Conservation (phyloP, 2,329 filamentous ascomycete species). For the Fusarium sp. region DNA sequence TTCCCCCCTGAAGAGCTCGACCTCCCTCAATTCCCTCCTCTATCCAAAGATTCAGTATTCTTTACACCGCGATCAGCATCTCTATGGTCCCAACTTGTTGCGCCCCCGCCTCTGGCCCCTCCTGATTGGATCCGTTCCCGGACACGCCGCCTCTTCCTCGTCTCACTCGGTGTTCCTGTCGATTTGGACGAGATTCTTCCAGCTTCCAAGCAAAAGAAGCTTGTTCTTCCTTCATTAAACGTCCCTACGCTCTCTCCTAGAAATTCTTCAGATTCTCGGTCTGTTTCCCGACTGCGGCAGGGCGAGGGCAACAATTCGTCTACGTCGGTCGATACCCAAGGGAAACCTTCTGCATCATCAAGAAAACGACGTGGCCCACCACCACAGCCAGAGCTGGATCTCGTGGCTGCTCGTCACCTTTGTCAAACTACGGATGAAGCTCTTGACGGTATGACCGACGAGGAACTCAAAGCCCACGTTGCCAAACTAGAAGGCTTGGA, state of each 20-base stretch:
- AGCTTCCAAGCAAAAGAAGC: conserved; percentile 97
- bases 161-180: conserved; percentile 94
- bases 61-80: conserved; percentile 88
- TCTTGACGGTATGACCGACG: conserved; percentile 80
- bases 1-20: conserved; percentile 71
- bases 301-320: conserved; percentile 66
- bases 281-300: conserved; percentile 60
- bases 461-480: conserved; percentile 80
- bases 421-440: conserved; percentile 89
- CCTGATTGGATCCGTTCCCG: conserved; percentile 98
- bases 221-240: conserved; percentile 90
- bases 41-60: conserved; percentile 75
- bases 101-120: conserved; percentile 91
- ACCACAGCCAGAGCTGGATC: conserved; percentile 80
- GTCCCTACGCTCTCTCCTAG: conserved; percentile 69
- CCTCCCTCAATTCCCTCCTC: conserved; percentile 62
- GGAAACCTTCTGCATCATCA: conserved; percentile 58
- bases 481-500: conserved; percentile 76
- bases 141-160: conserved; percentile 93
- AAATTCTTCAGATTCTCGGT: conserved; percentile 67
- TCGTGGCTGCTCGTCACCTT: conserved; percentile 80
- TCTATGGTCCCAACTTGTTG: conserved; percentile 95
- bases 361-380: conserved; percentile 69
- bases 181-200: conserved; percentile 98
- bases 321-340: conserved; percentile 70